phyloP scores from a whole-genome alignment of 2,329 filamentous ascomycete genomes.

The Ophiostoma himal-ulmi region DNA sequence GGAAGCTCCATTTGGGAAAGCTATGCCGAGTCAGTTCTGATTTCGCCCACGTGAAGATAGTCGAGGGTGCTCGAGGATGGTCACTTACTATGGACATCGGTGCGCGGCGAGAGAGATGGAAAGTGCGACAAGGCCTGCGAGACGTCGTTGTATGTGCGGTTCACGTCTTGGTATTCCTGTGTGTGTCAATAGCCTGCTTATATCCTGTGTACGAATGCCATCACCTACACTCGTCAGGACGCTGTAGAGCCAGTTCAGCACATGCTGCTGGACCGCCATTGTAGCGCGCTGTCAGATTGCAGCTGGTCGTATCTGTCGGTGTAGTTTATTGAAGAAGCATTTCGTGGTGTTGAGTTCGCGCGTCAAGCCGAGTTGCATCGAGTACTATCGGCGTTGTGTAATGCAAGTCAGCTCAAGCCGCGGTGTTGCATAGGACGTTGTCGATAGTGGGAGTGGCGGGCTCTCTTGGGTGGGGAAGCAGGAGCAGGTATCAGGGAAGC shows the following conservation, averaged over 20 bases:
- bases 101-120: conserved; percentile 74
- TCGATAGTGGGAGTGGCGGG: conserved; percentile 13
- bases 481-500: neutral
- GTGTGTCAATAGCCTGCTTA: neutral
- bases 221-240: conserved; percentile 66
- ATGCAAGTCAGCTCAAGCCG: neutral
- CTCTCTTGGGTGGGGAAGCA: conserved; percentile 12
- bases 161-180: conserved; percentile 89
- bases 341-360: neutral
- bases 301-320: neutral
- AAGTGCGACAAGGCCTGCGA: conserved; percentile 75
- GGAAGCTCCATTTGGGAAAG: conserved; percentile 81
- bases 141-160: conserved; percentile 86
- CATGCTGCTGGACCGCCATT: conserved; percentile 76
- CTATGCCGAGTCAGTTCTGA: conserved; percentile 40
- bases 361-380: neutral
- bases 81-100: conserved; percentile 81
- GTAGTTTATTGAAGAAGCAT: neutral
- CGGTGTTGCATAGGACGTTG: conserved; percentile 27
- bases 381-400: neutral
- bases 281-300: conserved; percentile 4
- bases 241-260: conserved; percentile 92
- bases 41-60: neutral
- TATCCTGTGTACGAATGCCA: neutral
- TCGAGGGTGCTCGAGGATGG: neutral